A percentile compares a stretch with the other conserved stretches of the same genome.
phyloP scores from a whole-genome alignment of 306 rosid genomes.

The Quercus bicolor region DNA sequence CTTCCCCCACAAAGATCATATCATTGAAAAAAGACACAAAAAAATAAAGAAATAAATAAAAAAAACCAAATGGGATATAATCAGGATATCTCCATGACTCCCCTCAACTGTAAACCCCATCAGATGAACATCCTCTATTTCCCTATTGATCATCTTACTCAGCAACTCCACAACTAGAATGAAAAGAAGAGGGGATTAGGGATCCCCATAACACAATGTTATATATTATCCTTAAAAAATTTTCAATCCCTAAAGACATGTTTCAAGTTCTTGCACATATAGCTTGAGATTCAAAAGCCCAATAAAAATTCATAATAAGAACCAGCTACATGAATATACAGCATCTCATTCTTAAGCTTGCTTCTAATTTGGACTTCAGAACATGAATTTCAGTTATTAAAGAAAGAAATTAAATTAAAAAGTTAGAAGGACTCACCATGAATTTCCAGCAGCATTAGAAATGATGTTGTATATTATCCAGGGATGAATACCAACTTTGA shows the following conservation, averaged over 20 bases:
- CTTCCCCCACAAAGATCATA: too few relatives aligned
- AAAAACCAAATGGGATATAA: too few relatives aligned
- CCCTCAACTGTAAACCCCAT: too few relatives aligned
- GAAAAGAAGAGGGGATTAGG: too few relatives aligned
- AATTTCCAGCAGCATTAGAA: constrained; percentile 95
- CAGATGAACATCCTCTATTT: too few relatives aligned
- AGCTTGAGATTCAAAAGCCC: not conserved
- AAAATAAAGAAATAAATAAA: too few relatives aligned
- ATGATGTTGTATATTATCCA: constrained; percentile 80
- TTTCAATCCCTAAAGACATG: not conserved
- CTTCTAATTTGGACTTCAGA: not conserved
- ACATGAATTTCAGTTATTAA: not conserved
- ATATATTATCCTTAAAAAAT: not conserved
- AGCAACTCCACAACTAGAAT: too few relatives aligned
- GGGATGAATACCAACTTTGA: constrained; percentile 83
- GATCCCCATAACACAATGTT: not conserved
- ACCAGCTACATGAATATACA: not conserved
- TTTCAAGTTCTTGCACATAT: not conserved
- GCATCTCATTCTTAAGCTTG: not conserved
- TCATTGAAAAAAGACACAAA: too few relatives aligned
- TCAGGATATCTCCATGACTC: too few relatives aligned
- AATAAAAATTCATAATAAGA: not conserved
- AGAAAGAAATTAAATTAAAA: not conserved
- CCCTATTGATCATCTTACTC: too few relatives aligned
- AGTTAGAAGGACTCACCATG: constrained; percentile 53